Base-by-base conservation (phyloP, 2,329 filamentous ascomycete species). In the Albophoma yamanashiensis region DNA sequence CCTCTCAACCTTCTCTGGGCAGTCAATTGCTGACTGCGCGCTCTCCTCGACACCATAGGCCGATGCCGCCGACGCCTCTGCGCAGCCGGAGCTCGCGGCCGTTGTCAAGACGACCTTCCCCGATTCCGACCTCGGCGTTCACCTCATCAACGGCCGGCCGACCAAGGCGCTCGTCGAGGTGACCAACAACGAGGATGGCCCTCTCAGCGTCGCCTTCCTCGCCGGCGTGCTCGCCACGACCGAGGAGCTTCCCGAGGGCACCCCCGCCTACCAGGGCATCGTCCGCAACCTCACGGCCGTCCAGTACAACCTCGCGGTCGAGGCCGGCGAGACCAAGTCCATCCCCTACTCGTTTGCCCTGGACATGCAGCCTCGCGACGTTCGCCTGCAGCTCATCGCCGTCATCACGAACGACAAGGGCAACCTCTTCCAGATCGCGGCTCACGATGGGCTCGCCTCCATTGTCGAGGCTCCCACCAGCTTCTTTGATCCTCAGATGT, bases 401-500 rank as follows among this genome's bases (percentile, higher is more conserved):
- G 82, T 97, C 59, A 73, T 97, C 66, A 81, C 81, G 70, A 85
- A 88, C 72, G 73, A 75, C 63, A 82, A 85, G 67, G 87, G 87
- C 67, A 78, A 80, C 61, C 76, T 92, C 70, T 92, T 89, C 80
- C 91, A 92, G 67, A 73, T 96, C 58, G 79, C 85, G 63, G 89
- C 89, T 61, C 92, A 89, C 80, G 91, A 93, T 73, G 88, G 88
- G 71, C 88, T 88, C 57, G 91, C 95, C 65, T 86, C 84, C 73
- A 84, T 99, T 64, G 92, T 97, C 57, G 93, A 97, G 76, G 86
- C 92, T 2, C 91, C 93, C 59, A 91, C 89, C 64, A 95, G 88
- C 82, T 85, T 97, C 75, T 89, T 97, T 64, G 93, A 97, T 73
- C 93, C 92, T 63, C 92, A 97, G 77, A 92, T 97, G 93, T 97